phyloP scores from a whole-genome alignment of 2,329 filamentous ascomycete genomes.

The Aspergillus floridensis region DNA sequence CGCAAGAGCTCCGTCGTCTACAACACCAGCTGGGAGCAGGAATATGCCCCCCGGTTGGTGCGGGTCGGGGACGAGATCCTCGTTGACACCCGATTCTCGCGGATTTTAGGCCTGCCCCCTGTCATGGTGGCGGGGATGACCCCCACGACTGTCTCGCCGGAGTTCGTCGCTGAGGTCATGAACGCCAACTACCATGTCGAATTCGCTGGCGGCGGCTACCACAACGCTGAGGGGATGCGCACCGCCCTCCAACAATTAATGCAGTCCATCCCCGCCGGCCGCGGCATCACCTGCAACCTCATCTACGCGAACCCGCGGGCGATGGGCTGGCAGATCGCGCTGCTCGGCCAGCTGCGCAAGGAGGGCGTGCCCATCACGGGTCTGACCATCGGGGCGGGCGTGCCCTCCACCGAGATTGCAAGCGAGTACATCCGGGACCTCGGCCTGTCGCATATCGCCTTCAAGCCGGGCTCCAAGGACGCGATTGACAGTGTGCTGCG shows the following conservation, averaged over 20 bases:
- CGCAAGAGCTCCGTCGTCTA: neutral
- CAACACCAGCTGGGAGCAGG: neutral
- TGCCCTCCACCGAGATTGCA: neutral
- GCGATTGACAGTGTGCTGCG: neutral
- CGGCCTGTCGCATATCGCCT: neutral
- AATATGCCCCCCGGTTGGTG: neutral
- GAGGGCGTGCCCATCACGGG: neutral
- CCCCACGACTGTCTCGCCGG: constrained; percentile 2
- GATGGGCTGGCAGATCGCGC: constrained; percentile 2
- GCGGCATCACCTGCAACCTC: constrained; percentile 9
- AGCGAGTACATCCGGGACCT: neutral
- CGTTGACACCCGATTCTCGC: constrained; percentile 2
- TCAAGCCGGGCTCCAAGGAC: neutral
- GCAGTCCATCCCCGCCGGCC: neutral
- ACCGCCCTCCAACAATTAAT: neutral
- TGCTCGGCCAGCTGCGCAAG: neutral
- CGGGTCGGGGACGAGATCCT: neutral
- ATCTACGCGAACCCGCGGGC: constrained; percentile 7
- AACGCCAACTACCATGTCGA: constrained; percentile 8
- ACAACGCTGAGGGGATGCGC: neutral
- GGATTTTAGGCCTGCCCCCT: neutral
- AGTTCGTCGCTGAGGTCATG: constrained; percentile 6
- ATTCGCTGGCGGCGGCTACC: constrained; percentile 7
- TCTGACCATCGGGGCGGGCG: neutral
- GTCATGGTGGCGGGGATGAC: constrained; percentile 12